These are phyloP conservation scores for Phytopythium mirpurense DNA, from an alignment of 352 stramenopile species.

Conservation along the genomic window DNA sequence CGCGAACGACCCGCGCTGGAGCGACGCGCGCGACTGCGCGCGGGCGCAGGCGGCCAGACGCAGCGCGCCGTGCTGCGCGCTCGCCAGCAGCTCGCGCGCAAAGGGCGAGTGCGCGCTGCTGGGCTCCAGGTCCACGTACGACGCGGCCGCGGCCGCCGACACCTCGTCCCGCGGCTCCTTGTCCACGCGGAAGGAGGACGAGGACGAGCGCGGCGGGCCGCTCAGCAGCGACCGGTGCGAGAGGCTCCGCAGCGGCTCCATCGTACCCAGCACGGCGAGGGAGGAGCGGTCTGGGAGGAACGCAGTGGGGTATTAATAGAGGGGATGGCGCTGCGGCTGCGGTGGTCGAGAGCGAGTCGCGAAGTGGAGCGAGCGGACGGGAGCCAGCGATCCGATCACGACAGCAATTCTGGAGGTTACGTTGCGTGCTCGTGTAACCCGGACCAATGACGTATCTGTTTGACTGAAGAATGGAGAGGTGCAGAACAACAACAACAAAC, in stretches of 20 bases:
- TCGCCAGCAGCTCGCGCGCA: slow-evolving; percentile 1
- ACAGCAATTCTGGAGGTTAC: too few species aligned
- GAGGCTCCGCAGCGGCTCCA: slow-evolving; percentile 1
- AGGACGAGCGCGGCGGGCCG: slow-evolving; percentile 1
- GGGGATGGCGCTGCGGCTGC: too few species aligned
- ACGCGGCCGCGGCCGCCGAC: neutral
- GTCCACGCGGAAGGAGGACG: neutral
- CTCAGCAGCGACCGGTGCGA: slow-evolving; percentile 8
- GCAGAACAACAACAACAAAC: too few species aligned
- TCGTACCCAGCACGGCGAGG: too few species aligned
- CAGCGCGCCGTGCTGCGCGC: neutral
- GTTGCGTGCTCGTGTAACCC: too few species aligned
- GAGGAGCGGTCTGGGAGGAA: too few species aligned
- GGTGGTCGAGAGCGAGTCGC: too few species aligned
- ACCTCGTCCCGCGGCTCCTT: neutral
- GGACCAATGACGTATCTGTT: too few species aligned
- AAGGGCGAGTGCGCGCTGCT: neutral
- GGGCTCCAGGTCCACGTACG: slow-evolving; percentile 8
- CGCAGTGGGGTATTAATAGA: too few species aligned
- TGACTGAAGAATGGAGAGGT: too few species aligned
- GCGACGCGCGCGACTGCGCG: neutral
- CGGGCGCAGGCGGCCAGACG: neutral
- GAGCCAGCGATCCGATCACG: too few species aligned
- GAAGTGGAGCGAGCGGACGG: too few species aligned
- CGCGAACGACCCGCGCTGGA: neutral